These are phyloP conservation scores for Penicillium expansum DNA, from an alignment of 2,329 filamentous ascomycete genomes.

Conservation along the genomic window DNA sequence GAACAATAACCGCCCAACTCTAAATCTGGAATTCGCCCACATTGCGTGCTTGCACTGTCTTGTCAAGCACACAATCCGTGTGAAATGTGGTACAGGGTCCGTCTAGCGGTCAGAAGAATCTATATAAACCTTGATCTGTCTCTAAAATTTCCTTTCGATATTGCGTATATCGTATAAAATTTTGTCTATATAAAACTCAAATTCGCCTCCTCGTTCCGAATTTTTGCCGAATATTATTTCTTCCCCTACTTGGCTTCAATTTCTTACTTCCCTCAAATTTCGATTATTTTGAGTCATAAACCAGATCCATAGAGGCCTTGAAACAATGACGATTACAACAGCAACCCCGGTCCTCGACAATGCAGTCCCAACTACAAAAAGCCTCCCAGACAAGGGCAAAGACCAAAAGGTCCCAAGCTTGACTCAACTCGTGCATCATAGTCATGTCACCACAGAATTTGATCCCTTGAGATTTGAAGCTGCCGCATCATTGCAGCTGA, in stretches of 20 bases:
- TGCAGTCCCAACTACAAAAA: neutral
- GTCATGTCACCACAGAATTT: slow-evolving; percentile 33
- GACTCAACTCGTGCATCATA: slow-evolving; percentile 29
- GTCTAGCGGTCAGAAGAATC: slow-evolving; percentile 15
- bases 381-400: neutral
- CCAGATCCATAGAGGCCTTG: neutral
- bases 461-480: slow-evolving; percentile 36
- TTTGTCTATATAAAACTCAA: neutral
- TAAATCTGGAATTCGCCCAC: neutral
- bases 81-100: slow-evolving; percentile 20
- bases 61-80: slow-evolving; percentile 12
- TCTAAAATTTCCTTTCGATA: neutral
- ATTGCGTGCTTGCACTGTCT: slow-evolving; percentile 21
- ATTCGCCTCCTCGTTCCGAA: neutral
- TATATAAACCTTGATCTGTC: no score
- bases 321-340: neutral
- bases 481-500: slow-evolving; percentile 34
- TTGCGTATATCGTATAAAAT: neutral
- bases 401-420: neutral
- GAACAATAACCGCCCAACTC: neutral
- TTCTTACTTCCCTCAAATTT: neutral
- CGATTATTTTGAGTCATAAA: neutral
- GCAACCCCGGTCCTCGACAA: neutral
- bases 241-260: neutral
- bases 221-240: neutral